Percentiles rank a stretch among this genome's conserved stretches.
phyloP scores from a whole-genome alignment of 2,329 filamentous ascomycete species.

The Beauveria brongniartii region DNA sequence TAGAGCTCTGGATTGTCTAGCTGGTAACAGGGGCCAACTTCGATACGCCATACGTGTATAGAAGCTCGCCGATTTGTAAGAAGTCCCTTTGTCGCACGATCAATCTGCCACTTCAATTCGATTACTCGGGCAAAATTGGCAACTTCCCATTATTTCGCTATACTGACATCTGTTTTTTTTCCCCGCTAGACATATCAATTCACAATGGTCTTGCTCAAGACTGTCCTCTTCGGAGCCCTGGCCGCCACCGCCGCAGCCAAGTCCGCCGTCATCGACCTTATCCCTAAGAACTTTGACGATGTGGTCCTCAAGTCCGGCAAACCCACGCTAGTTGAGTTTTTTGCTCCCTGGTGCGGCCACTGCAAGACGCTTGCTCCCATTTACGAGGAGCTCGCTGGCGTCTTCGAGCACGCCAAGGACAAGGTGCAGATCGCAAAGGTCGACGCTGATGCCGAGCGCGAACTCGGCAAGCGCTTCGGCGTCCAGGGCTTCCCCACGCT shows the following conservation, averaged over 20 bases:
- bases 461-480: slow-evolving; percentile 76
- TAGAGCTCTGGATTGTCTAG: background rate
- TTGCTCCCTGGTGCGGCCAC: slow-evolving; percentile 97
- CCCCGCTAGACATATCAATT: slow-evolving; percentile 12
- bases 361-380: slow-evolving; percentile 95
- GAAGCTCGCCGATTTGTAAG: slow-evolving; percentile 6
- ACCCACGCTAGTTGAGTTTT: slow-evolving; percentile 95
- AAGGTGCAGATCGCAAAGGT: slow-evolving; percentile 89
- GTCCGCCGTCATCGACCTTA: slow-evolving; percentile 83
- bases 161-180: background rate
- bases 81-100: background rate
- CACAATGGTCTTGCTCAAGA: slow-evolving; percentile 51
- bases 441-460: slow-evolving; percentile 83
- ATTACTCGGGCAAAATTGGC: background rate
- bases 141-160: background rate
- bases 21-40: slow-evolving; percentile 3
- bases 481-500: slow-evolving; percentile 94
- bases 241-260: slow-evolving; percentile 53
- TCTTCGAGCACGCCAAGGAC: slow-evolving; percentile 62
- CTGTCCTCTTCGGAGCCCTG: slow-evolving; percentile 49
- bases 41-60: slow-evolving; percentile 9
- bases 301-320: slow-evolving; percentile 87
- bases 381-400: slow-evolving; percentile 79
- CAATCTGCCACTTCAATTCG: background rate
- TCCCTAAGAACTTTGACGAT: slow-evolving; percentile 84